Base-by-base conservation (phyloP, 1,139 yeast genomes). In the Trichomonascaceae sp. region DNA sequence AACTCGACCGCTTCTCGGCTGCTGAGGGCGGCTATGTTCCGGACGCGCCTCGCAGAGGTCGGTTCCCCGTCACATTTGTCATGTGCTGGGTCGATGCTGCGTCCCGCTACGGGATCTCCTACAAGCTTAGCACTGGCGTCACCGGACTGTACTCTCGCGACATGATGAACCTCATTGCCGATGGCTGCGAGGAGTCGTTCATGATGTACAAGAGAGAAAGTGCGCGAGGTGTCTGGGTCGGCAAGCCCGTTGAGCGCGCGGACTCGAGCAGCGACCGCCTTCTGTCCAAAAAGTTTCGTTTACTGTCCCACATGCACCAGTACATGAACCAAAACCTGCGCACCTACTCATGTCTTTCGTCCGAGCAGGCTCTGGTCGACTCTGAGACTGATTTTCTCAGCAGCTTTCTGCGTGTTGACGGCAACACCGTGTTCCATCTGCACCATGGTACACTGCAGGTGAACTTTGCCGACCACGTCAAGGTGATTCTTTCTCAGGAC, bases 41-140 rank as follows among this genome's bases (percentile, higher is more conserved):
- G n/a, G n/a, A n/a, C n/a, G n/a, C n/a, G n/a, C n/a, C n/a, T n/a
- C n/a, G n/a, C n/a, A n/a, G n/a, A n/a, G n/a, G n/a, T n/a, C n/a
- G n/a, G n/a, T n/a, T n/a, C n/a, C 43, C 44, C 4, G 44, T 47
- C 9, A 37, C 50, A 5, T 72, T 82, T 42, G 77, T 89, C 33
- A 79, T 93, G 43, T 87, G 87, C 55, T 92, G 99, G 99, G 98
- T 92, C 20, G 98, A 92, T 56, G 89, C 89, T 55, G 81, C 95
- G 28, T 85, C 87, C 60, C 84, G 81, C 52, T 93, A 87, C 57
- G 99, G 99, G 1, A 79, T 92, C 50, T 82, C 95, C 4, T 89
- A 89, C 56, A 95, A 89, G 55, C 63, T 89, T 37, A 81, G 89
- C 23, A 80, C 87, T 37, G 92, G 85, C 40, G 84, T 81, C 46